Conservation (phyloP, 148 eudicot genomes). For the Chenopodium suecicum region DNA sequence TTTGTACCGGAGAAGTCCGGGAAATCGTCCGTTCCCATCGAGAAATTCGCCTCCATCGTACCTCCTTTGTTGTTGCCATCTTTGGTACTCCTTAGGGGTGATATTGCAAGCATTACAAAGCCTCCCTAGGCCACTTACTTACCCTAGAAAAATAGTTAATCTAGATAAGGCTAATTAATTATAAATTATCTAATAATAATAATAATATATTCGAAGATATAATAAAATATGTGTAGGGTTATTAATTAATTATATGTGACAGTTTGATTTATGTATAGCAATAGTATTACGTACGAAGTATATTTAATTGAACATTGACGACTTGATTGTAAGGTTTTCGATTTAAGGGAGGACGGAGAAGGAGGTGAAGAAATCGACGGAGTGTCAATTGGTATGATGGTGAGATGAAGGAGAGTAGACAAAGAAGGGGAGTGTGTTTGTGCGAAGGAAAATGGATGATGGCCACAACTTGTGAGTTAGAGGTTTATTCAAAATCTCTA, state of each 20-base stretch:
- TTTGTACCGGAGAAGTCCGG: conserved; percentile 34
- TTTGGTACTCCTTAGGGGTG: conserved; percentile 35
- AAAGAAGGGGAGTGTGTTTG: conserved; percentile 20
- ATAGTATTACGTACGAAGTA: background rate
- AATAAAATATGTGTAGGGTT: background rate
- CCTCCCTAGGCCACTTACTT: background rate
- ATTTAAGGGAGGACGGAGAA: conserved; percentile 6
- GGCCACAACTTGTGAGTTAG: conserved; percentile 33
- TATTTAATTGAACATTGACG: background rate
- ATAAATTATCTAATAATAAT: background rate
- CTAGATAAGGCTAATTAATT: background rate
- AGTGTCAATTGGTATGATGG: background rate
- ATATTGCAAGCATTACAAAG: conserved; percentile 45
- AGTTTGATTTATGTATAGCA: background rate
- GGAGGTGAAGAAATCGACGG: background rate
- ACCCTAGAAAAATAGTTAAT: background rate
- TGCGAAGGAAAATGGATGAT: conserved; percentile 24
- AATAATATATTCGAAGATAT: background rate
- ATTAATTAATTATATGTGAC: background rate
- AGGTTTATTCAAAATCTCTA: conserved; percentile 19
- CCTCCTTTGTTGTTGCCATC: conserved; percentile 33
- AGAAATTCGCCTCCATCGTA: conserved; percentile 23
- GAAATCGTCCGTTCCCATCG: conserved; percentile 34
- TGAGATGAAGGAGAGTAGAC: background rate
- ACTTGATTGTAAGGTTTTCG: background rate